These are phyloP conservation scores for Candida vartiovaarae DNA, from an alignment of 805 yeast genomes.

Conservation along the genomic window DNA sequence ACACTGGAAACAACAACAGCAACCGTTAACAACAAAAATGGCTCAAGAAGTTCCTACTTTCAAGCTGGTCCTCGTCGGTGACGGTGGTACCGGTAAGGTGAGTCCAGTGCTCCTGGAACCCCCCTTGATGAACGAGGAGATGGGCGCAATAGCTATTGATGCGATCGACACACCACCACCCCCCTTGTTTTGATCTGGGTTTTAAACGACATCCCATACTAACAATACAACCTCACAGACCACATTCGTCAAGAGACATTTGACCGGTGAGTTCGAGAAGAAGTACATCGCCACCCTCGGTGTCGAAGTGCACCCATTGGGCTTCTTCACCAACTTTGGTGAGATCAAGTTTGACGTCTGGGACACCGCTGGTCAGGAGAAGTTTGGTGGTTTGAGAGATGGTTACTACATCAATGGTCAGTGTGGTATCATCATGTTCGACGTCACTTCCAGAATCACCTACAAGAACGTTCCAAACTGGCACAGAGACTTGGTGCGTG, in stretches of 20 bases:
- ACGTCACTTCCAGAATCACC: slow-evolving; percentile 98
- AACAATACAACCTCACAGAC: slow-evolving; percentile 40
- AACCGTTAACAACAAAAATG: slow-evolving; percentile 31
- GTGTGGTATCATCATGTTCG: slow-evolving; percentile 99
- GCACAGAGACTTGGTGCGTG: slow-evolving; percentile 99
- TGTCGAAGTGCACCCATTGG: slow-evolving; percentile 98
- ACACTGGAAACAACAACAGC: too few relatives aligned
- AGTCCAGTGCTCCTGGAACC: slow-evolving; percentile 19
- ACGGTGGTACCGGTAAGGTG: slow-evolving; percentile 99
- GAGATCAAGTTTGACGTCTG: slow-evolving; percentile 98
- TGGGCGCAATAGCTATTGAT: neutral
- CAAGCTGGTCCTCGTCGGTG: slow-evolving; percentile 98
- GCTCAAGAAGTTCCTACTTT: slow-evolving; percentile 87
- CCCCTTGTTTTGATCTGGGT: too few relatives aligned
- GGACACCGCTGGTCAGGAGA: slow-evolving; percentile 99
- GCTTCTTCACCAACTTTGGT: slow-evolving; percentile 97
- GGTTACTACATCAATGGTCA: slow-evolving; percentile 99
- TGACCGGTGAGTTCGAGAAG: slow-evolving; percentile 99
- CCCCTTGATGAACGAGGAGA: neutral
- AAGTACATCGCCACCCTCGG: slow-evolving; percentile 98
- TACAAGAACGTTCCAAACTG: slow-evolving; percentile 99
- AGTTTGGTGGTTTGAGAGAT: slow-evolving; percentile 99
- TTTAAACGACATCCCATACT: slow-evolving; percentile 1
- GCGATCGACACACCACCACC: too few relatives aligned
- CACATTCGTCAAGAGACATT: slow-evolving; percentile 98